A percentile compares a stretch with the other conserved stretches of the same genome.
Evolutionary conservation across 331 rosid species (phyloP).

Genomic region (Cydonia oblonga): DNA sequence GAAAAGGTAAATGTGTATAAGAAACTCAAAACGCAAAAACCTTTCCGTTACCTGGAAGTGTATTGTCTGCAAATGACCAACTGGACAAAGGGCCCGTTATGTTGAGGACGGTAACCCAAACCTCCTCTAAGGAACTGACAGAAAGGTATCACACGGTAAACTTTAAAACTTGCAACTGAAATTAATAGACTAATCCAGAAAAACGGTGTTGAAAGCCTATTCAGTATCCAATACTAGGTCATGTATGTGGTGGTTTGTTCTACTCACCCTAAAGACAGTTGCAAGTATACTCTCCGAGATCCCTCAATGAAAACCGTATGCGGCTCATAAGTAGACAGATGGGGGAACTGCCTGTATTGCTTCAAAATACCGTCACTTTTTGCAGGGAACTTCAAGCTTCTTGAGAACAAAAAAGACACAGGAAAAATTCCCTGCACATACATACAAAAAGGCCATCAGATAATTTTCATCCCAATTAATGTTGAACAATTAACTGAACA

Average conservation of each 20-base stretch:
- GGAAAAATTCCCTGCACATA: conserved; percentile 72
- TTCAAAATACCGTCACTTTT: conserved; percentile 35
- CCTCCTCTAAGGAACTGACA: conserved; percentile 73
- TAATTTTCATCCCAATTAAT: conserved; percentile 1
- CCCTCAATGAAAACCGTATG: conserved; percentile 28
- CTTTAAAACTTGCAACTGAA: not conserved
- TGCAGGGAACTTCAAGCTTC: conserved; percentile 74
- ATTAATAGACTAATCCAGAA: not conserved
- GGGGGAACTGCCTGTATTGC: conserved; percentile 51
- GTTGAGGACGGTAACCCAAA: conserved; percentile 88
- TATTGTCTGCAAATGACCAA: conserved; percentile 90
- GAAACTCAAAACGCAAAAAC: not conserved
- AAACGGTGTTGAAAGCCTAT: not conserved
- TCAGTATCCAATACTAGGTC: not conserved
- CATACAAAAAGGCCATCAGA: conserved; percentile 7
- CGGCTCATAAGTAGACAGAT: conserved; percentile 35
- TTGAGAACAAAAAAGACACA: conserved; percentile 64
- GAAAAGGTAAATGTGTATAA: not conserved
- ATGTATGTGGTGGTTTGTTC: conserved; percentile 1
- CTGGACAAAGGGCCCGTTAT: conserved; percentile 90
- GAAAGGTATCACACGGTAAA: conserved; percentile 4
- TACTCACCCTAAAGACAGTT: conserved; percentile 85
- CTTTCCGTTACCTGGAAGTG: conserved; percentile 53
- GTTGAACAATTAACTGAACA: not conserved
- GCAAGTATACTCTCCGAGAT: conserved; percentile 58